Base-by-base conservation (phyloP, 2,329 filamentous ascomycete genomes). In the Phialophora macrospora region DNA sequence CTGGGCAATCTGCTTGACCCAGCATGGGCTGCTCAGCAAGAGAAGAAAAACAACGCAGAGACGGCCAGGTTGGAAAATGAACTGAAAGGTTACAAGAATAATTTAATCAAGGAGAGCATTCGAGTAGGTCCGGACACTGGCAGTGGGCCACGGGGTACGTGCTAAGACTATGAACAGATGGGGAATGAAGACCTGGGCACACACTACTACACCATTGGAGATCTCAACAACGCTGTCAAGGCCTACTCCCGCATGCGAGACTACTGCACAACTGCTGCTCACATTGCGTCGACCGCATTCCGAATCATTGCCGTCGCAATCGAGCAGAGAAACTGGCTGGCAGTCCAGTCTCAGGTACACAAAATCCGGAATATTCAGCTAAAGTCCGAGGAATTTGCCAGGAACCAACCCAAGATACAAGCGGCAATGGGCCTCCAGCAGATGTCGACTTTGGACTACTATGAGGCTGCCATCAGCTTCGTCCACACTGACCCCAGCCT, bases 101-200 rank as follows among this genome's bases (percentile, higher is more conserved):
- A 98, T 73, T 80, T 98, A 51, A 93, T 99, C 73, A 97, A 97
- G 76, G 95, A 99, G 80, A 97, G 93, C 80, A 97, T 98, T 73
- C 81, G 93, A 72, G 93, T 96, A 82, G 63, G 85, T 74, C 26
- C 38, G 0, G 17, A 24, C 17, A 26, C 41, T 5, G 34, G 38
- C 17, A n/a, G 34, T 4, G 48, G 22, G 26, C 28, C 52, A 41
- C 5, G 12, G 59, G 34, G 3, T 32, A 51, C 14, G 32, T 26
- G 58, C 55, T 71, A 26, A 62, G 38, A 38, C 56, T 41, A 28
- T 51, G 24, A 26, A 9, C 44, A 96, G 91, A 97, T 98, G 88
- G 94, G 92, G 52, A 91, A 97, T 73, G 93, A 97, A 77, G 95
- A 98, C 72, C 82, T 98, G 4, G 95, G 92, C 49, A 88, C 87